Conservation (phyloP, 2,329 filamentous ascomycete species). For the Diplodia sapinea region DNA sequence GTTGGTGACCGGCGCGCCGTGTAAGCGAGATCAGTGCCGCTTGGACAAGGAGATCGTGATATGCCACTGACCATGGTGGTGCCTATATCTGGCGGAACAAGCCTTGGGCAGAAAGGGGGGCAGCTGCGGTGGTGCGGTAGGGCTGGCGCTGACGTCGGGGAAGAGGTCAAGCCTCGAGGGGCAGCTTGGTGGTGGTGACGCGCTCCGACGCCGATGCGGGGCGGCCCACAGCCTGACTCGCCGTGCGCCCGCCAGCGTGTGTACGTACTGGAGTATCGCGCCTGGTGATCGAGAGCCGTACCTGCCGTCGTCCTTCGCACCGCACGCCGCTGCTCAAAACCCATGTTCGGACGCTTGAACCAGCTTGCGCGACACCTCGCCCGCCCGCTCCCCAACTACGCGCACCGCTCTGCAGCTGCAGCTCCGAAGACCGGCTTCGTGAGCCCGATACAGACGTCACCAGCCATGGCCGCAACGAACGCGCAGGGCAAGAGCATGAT, state of each 20-base stretch:
- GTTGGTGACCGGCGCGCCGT: slow-evolving; percentile 25
- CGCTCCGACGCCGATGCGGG: slow-evolving; percentile 18
- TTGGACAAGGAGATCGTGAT: slow-evolving; percentile 28
- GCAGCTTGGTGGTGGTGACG: slow-evolving; percentile 13
- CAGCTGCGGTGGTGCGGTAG: slow-evolving; percentile 13
- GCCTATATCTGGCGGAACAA: slow-evolving; percentile 21
- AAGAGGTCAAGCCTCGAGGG: slow-evolving; percentile 11
- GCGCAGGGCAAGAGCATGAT: slow-evolving; percentile 71
- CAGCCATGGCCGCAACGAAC: slow-evolving; percentile 49
- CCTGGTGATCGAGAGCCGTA: slow-evolving; percentile 3
- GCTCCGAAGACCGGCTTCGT: slow-evolving; percentile 48
- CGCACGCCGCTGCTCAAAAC: slow-evolving; percentile 1
- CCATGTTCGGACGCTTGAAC: slow-evolving; percentile 78
- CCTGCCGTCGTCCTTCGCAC: background rate
- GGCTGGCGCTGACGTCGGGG: slow-evolving; percentile 27
- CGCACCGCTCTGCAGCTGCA: slow-evolving; percentile 54
- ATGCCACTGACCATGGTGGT: slow-evolving; percentile 29
- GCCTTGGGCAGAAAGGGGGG: background rate
- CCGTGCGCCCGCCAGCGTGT: background rate
- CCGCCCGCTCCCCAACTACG: slow-evolving; percentile 64
- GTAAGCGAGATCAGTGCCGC: slow-evolving; percentile 26
- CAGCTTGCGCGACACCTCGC: slow-evolving; percentile 76
- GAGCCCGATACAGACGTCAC: slow-evolving; percentile 44
- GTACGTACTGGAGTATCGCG: slow-evolving; percentile 1
- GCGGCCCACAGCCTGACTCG: slow-evolving; percentile 5